Evolutionary conservation across 2,329 filamentous ascomycete genomes (phyloP), one percentile per base, ranked within the genome.

Genomic region (Graphilbum fragrans): DNA sequence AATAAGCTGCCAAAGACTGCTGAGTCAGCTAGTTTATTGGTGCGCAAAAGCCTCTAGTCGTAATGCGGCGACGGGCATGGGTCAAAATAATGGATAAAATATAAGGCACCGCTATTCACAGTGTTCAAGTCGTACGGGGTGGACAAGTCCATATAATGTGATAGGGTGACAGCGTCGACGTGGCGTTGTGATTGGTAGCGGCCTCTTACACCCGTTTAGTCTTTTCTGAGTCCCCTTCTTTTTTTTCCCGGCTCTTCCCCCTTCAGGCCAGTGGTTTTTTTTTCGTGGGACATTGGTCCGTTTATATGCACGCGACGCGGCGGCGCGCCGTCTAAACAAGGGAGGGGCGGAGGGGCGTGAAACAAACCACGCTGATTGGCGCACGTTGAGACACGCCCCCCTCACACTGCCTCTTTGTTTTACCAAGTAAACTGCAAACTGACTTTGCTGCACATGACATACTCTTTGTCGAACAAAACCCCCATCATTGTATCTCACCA

Each of bases 271-370:
- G 45, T 43, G 43, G 45, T 45, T 48, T 51, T 46, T 49, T 52
- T 45, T 51, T 50, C 49, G 57, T 59, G 63, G 63, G 63, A 66
- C 61, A 58, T 54, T 47, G 55, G 53, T 52, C 46, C 62, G 64
- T 69, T 68, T 69, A 69, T 68, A 67, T 69, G 64, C 62, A 31
- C 29, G 58, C 56, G 57, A 57, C 52, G 50, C 52, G 51, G 49
- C 52, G 46, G 42, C 49, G 50, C 45, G 42, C 41, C 47, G 39
- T 37, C 47, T 39, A 44, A 47, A 44, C 42, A 46, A 47, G 38
- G 41, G 33, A 43, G 41, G 45, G 46, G 45, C 38, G 35, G 45
- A 38, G 43, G 47, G 45, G 42, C 38, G 39, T 38, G 35, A 23
- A 43, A 43, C 36, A 22, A 11, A 3, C 11, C 7, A 8, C 9